Base-by-base conservation (phyloP, 1,284 basidiomycete genomes). In the Apiotrichum sp. region DNA sequence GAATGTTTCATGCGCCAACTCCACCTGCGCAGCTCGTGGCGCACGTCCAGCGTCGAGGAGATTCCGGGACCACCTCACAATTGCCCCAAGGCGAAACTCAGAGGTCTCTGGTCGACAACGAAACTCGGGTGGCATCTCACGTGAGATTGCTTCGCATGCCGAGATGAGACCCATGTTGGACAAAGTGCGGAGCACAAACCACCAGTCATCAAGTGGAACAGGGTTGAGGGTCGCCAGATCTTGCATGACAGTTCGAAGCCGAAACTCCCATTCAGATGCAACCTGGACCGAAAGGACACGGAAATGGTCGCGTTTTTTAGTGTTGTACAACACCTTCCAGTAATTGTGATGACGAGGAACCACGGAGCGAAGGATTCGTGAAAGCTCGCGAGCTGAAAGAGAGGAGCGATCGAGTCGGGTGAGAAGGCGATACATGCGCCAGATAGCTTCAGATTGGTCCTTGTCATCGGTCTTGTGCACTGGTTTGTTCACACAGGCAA, bases 271-370 rank as follows among this genome's bases (percentile, higher is more conserved):
- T 11, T 48, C 35, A 6, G 35, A 10, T 13, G 47, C 47, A n/a
- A 48, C 10, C 10, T 29, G n/a, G 9, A 10, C 16, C 3, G 47
- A 29, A 3, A 48, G 34, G 8, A 48, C 47, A 22, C 34, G 14
- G 22, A 34, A 16, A 16, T 39, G 47, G 7, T 9, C 4, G n/a
- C 47, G 47, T 36, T 39, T 48, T 4, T 34, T 34, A 6, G 47
- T 48, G n/a, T 16, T 32, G 22, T 48, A 39, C 8, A 48, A 29
- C 9, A 36, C 34, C 3, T 39, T 48, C 52, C 52, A 53, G 3
- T 50, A 55, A 16, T 53, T 50, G 31, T 59, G 55, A 44, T 53
- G 53, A 9, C 48, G 42, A 13, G 61, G 61, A 1, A 57, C 58
- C 9, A 62, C 22, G 16, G 55, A 46, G 6, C 55, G 56, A 5